Percentiles rank a stretch among this genome's conserved stretches.
These are phyloP conservation scores for Lachnellula cervina DNA, from an alignment of 2,329 filamentous ascomycete species.

Conservation along the genomic window DNA sequence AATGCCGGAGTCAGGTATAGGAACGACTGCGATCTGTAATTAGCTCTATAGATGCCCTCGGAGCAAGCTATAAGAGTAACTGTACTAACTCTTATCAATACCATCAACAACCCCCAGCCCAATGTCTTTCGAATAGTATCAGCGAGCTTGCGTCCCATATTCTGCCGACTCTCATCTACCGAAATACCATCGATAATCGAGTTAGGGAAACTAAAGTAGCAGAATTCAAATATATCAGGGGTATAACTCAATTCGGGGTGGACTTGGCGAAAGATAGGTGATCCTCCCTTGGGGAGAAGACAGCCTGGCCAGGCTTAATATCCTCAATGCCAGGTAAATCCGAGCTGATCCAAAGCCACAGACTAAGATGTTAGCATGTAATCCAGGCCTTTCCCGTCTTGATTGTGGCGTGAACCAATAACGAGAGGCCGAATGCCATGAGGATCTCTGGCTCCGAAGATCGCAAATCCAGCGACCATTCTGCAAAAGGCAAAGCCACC, in stretches of 20 bases:
- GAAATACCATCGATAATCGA: conserved; percentile 77
- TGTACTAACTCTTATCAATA: conserved; percentile 53
- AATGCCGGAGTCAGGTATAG: conserved; percentile 2
- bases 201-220: conserved; percentile 79
- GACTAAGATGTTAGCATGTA: conserved; percentile 87
- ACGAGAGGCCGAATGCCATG: conserved; percentile 76
- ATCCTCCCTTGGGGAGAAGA: conserved; percentile 71
- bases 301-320: conserved; percentile 73
- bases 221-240: conserved; percentile 78
- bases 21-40: too few relatives aligned
- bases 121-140: conserved; percentile 62
- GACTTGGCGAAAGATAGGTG: conserved; percentile 69
- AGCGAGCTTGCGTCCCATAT: conserved; percentile 76
- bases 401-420: conserved; percentile 64
- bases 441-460: conserved; percentile 48
- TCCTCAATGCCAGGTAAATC: conserved; percentile 69
- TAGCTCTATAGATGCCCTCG: too few relatives aligned
- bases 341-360: conserved; percentile 72
- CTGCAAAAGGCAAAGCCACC: background rate
- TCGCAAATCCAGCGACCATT: background rate
- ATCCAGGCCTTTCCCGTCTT: conserved; percentile 57
- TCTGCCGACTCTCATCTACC: conserved; percentile 72
- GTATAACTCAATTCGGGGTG: conserved; percentile 61
- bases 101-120: conserved; percentile 60
- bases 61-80: background rate